Conservation (phyloP, 768 basidiomycete species). For the Sarcodon sp. region DNA sequence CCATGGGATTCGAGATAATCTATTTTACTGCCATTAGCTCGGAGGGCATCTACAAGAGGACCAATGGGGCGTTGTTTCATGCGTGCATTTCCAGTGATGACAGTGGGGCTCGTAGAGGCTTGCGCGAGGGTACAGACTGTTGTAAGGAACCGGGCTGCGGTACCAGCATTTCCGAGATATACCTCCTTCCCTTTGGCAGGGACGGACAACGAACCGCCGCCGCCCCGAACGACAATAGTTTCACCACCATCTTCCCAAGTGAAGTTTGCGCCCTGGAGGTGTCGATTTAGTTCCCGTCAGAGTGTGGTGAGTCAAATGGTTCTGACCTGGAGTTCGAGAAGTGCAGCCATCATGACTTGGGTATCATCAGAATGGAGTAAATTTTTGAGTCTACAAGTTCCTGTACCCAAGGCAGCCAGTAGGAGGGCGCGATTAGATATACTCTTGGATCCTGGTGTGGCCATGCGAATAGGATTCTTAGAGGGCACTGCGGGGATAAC, state of each 20-base stretch:
- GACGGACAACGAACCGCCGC: conserved; percentile 64
- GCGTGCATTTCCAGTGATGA: conserved; percentile 93
- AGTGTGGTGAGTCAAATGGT: not conserved
- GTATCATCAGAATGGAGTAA: conserved; percentile 96
- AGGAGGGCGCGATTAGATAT: conserved; percentile 92
- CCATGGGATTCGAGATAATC: conserved; percentile 69
- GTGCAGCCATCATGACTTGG: conserved; percentile 96
- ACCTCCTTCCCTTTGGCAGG: conserved; percentile 77
- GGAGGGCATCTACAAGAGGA: conserved; percentile 83
- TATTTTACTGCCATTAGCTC: conserved; percentile 68
- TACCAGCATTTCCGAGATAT: conserved; percentile 95
- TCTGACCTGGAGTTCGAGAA: conserved; percentile 72
- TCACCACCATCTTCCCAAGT: conserved; percentile 95
- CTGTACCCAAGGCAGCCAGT: conserved; percentile 82
- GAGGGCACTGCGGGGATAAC: conserved; percentile 59
- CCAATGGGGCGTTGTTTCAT: conserved; percentile 99
- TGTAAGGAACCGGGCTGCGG: conserved; percentile 93
- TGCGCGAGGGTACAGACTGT: conserved; percentile 89
- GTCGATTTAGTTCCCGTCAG: not conserved
- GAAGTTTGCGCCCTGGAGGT: conserved; percentile 71
- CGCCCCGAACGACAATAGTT: conserved; percentile 85
- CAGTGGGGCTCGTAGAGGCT: conserved; percentile 36
- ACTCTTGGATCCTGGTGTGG: conserved; percentile 93
- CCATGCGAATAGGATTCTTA: conserved; percentile 44
- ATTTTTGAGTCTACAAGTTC: conserved; percentile 81